Percentiles rank a stretch among this genome's conserved stretches.
Evolutionary conservation across 1,139 yeast genomes (phyloP).

Genomic region (Protomyces pachydermus): DNA sequence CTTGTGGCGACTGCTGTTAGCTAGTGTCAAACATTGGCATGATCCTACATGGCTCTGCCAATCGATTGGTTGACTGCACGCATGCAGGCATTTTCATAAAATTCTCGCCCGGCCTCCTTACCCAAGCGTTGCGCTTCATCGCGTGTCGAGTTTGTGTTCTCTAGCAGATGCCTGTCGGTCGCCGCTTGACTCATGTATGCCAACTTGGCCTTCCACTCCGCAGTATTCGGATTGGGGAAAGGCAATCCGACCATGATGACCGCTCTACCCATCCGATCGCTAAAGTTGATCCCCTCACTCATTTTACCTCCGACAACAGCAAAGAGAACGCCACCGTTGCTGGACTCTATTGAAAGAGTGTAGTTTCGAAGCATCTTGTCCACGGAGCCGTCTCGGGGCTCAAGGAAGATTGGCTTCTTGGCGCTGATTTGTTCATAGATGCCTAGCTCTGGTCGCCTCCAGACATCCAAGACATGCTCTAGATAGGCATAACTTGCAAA

Average conservation of each 20-base stretch:
- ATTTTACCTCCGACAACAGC: slow-evolving; percentile 92
- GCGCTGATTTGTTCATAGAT: background rate
- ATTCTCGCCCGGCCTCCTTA: slow-evolving; percentile 49
- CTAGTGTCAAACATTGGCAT: background rate
- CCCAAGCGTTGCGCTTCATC: slow-evolving; percentile 40
- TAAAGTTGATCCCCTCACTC: slow-evolving; percentile 91
- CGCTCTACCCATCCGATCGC: slow-evolving; percentile 79
- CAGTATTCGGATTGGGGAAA: slow-evolving; percentile 78
- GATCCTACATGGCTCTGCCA: slow-evolving; percentile 67
- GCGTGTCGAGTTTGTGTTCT: background rate
- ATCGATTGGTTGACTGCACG: slow-evolving; percentile 88
- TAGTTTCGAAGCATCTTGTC: slow-evolving; percentile 52
- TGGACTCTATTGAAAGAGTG: slow-evolving; percentile 36
- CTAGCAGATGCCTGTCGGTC: background rate
- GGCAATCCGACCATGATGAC: slow-evolving; percentile 88
- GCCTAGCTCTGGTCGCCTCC: slow-evolving; percentile 44
- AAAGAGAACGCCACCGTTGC: slow-evolving; percentile 60
- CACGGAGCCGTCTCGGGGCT: slow-evolving; percentile 43
- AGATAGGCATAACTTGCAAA: slow-evolving; percentile 76
- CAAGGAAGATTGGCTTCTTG: slow-evolving; percentile 38
- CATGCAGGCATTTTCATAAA: slow-evolving; percentile 84
- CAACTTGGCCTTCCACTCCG: slow-evolving; percentile 72
- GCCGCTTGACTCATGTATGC: slow-evolving; percentile 46
- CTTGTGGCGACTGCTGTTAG: slow-evolving; percentile 50
- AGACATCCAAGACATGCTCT: slow-evolving; percentile 46